phyloP scores from a whole-genome alignment of 2,329 filamentous ascomycete genomes.

The Colletotrichum viniferum region DNA sequence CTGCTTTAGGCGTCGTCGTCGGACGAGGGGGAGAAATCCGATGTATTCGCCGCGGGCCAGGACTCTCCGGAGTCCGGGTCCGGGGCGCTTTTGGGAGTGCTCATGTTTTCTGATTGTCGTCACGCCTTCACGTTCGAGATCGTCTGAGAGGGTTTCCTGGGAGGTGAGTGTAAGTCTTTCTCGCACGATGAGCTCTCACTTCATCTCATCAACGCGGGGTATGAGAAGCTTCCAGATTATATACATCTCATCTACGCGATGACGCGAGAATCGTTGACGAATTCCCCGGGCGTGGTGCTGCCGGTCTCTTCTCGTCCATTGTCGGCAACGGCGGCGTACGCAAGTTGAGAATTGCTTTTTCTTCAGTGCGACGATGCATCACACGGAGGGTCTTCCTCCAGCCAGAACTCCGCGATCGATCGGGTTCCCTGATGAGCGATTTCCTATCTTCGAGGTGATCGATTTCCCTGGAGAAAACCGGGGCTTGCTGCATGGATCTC shows the following conservation, averaged over 20 bases:
- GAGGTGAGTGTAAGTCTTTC: too few relatives aligned
- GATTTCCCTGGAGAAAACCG: background rate
- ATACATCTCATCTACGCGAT: background rate
- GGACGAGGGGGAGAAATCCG: too few relatives aligned
- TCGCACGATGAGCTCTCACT: background rate
- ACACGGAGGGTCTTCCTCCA: background rate
- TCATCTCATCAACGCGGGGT: background rate
- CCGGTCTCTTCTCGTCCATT: background rate
- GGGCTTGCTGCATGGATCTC: background rate
- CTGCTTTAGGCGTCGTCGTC: too few relatives aligned
- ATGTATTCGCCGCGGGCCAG: too few relatives aligned
- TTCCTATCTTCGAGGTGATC: background rate
- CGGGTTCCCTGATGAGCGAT: background rate
- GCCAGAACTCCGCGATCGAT: background rate
- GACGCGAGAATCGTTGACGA: background rate
- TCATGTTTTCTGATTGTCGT: too few relatives aligned
- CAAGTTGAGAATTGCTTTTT: background rate
- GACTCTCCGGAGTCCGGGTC: background rate
- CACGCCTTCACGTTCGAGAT: background rate
- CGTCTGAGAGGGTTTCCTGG: too few relatives aligned
- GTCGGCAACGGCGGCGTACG: background rate
- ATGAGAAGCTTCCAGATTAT: background rate
- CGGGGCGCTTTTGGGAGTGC: too few relatives aligned
- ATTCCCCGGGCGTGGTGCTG: accelerated
- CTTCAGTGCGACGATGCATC: background rate